These are phyloP conservation scores for Peronospora farinosa DNA, from an alignment of 352 stramenopile species.

Conservation along the genomic window DNA sequence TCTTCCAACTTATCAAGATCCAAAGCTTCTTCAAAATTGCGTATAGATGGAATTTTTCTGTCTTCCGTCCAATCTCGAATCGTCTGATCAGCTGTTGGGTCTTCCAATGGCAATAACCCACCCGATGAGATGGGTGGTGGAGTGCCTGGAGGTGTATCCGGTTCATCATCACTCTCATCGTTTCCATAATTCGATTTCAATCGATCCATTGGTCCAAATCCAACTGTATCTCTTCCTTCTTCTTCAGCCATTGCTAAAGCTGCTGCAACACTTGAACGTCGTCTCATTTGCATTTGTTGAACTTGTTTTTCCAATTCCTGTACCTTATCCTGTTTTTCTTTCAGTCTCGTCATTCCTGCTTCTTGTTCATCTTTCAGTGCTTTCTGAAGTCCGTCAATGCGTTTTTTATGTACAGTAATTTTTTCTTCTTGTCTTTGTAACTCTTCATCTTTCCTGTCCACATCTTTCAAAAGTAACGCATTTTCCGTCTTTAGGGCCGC, in stretches of 20 bases:
- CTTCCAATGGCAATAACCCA: constrained; percentile 38
- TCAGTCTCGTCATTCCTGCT: constrained; percentile 50
- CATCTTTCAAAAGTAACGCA: constrained; percentile 61
- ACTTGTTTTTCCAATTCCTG: constrained; percentile 56
- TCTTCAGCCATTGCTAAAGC: constrained; percentile 35
- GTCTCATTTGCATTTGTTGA: constrained; percentile 51
- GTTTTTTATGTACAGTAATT: constrained; percentile 50
- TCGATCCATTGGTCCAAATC: constrained; percentile 42
- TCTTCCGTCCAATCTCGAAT: constrained; percentile 66
- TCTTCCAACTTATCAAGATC: constrained; percentile 38
- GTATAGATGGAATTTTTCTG: constrained; percentile 43
- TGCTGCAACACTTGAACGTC: constrained; percentile 44
- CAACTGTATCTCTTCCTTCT: constrained; percentile 28
- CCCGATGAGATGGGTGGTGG: constrained; percentile 62
- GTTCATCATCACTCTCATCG: constrained; percentile 41
- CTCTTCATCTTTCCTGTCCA: constrained; percentile 62
- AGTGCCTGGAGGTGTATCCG: constrained; percentile 66
- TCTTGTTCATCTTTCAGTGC: constrained; percentile 61
- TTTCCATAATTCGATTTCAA: constrained; percentile 27
- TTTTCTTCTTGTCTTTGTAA: constrained; percentile 64
- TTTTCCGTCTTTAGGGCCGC: constrained; percentile 62
- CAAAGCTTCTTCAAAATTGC: constrained; percentile 33
- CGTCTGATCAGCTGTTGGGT: constrained; percentile 53
- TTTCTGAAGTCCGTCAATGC: constrained; percentile 52
- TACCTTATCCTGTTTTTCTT: constrained; percentile 70